Evolutionary conservation across 495 filamentous ascomycete species (phyloP), one percentile per base, ranked within the genome.

Genomic region (Hypoxylon lenormandii): DNA sequence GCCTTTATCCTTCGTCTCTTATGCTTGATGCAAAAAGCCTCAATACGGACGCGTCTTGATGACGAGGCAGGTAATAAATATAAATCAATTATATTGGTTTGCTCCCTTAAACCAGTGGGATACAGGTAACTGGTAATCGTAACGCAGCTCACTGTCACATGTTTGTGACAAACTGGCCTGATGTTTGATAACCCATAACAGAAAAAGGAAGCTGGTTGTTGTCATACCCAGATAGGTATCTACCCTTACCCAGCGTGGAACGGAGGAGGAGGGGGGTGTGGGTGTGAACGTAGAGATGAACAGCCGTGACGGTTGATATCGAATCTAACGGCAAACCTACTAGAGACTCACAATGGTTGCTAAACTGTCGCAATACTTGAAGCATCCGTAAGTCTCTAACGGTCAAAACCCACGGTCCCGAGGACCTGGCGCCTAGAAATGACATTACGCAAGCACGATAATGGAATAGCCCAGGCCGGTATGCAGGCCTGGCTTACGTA

Each of bases 301-400:
- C 26, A 55, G 30, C 23, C 21, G 23, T 15, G 23, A 60, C 15
- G 16, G 42, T 36, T 26, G 19, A 33, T 16, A 5, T 11, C 36
- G 51, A 60, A 53, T 30, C 30, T 42, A 21, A 60, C 22, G 4
- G 30, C 46, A 7, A 2, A 2, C 30, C 37, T 38, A 15, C 37
- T 33, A 23, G 15, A 43, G 26, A 13, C 51, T 46, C 12, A 3
- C 28, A 46, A 60, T 16, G 19, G 12, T 36, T 43, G 10, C 36
- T 21, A 60, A 60, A 70, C 66, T 64, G 66, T 70, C 11, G 8
- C n/a, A n/a, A 65, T 46, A 70, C 60, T 69, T 63, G 52, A 23
- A n/a, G 8, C 5, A 10, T 69, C 59, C 66, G 66, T 69, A 69
- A 64, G 12, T 22, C 13, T 60, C 38, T 54, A 0, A 45, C 47